Conservation (phyloP, 371 early-diverging fungal species). For the Circinella umbellata region DNA sequence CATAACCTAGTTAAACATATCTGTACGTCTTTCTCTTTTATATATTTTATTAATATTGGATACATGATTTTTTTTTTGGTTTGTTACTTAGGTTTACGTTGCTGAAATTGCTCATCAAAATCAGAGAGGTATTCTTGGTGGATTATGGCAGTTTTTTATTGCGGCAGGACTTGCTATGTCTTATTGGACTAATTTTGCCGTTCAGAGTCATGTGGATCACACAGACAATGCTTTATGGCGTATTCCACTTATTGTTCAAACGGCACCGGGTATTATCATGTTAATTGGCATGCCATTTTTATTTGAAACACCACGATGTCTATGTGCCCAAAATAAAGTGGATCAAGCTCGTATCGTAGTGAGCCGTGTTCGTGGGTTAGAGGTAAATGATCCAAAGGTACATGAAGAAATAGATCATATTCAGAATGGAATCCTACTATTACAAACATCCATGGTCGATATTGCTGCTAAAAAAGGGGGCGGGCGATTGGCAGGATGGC, state of each 20-base stretch:
- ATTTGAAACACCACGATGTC: constrained; percentile 56
- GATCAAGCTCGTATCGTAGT: constrained; percentile 78
- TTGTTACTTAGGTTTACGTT: constrained; percentile 32
- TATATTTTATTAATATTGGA: not conserved
- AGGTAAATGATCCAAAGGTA: constrained; percentile 75
- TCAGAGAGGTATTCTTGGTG: constrained; percentile 35
- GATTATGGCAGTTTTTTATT: constrained; percentile 44
- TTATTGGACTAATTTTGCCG: constrained; percentile 42
- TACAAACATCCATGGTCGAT: not conserved
- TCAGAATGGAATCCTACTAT: not conserved
- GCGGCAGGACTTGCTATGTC: constrained; percentile 39
- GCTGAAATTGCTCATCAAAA: constrained; percentile 41
- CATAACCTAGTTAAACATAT: not conserved
- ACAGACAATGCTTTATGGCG: constrained; percentile 38
- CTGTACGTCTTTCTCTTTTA: not conserved
- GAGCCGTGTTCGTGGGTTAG: constrained; percentile 74
- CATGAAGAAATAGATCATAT: constrained; percentile 65
- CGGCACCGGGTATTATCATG: constrained; percentile 34
- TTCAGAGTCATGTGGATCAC: constrained; percentile 23
- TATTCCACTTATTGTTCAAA: constrained; percentile 39
- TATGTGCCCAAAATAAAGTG: constrained; percentile 19
- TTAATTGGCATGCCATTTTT: constrained; percentile 40
- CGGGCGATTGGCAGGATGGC: not conserved
- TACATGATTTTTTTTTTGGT: not conserved
- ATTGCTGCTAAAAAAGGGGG: not conserved